Evolutionary conservation across 2,329 filamentous ascomycete genomes (phyloP), one percentile per base, ranked within the genome.

Genomic region (Zalaria sp.): DNA sequence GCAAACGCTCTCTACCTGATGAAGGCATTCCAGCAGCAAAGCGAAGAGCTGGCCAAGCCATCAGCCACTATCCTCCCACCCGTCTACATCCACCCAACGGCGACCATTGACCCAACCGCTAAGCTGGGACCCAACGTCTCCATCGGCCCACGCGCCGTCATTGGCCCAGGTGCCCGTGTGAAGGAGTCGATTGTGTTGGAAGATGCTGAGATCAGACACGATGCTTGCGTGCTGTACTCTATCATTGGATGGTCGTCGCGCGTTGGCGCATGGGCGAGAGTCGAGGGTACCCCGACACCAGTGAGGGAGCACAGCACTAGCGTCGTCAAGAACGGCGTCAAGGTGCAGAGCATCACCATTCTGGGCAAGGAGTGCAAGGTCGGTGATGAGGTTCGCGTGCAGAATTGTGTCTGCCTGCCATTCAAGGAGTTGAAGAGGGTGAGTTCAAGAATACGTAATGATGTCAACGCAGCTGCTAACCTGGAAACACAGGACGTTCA

Each of bases 391-490:
- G 81, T 96, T 7, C 78, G 87, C 48, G 87, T 98, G 53, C 89
- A 96, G 69, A 96, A 98, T 68, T 98, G 91, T 61, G 80, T 98
- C 46, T 96, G 91, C 67, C 66, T 98, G 68, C 91, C 91, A 6
- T 94, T 88, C 66, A 98, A 98, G 75, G 91, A 96, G 68, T 67
- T 98, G 61, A 96, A 95, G 78, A 77, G 88, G 68, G 85, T 89
- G 68, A 62, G 83, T 74, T 18, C 18, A 18, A 34, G 32, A 39
- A 10, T 34, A 18, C 18, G 18, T 18, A 18, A 18, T 18, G 18
- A 29, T 34, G 4, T 18, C 18, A 18, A 43, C 39, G 8, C 35
- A n/a, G 42, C 35, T 5, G 28, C 11, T 35, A 25, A 32, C 43
- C n/a, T 37, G 35, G n/a, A 27, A 25, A 18, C 3, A 18, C 32